Conservation (phyloP, 345 rosid genomes). For the Leavenworthia alabamica region DNA sequence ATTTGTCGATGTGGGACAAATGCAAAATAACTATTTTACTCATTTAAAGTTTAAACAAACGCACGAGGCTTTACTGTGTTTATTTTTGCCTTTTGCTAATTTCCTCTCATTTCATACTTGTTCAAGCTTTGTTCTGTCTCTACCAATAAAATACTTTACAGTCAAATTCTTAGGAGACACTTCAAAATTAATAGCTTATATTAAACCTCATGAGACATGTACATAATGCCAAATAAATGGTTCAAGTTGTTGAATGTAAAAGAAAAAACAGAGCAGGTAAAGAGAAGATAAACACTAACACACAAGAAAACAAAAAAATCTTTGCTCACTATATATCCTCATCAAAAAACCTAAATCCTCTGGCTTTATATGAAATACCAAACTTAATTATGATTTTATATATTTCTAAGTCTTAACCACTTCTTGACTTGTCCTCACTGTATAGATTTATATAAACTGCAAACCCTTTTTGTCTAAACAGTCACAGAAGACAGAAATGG, state of each 20-base stretch:
- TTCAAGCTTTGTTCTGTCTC: background rate
- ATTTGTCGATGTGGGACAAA: background rate
- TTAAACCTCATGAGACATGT: conserved; percentile 8
- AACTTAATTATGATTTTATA: background rate
- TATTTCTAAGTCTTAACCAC: conserved; percentile 22
- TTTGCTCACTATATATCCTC: conserved; percentile 32
- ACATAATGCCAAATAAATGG: conserved; percentile 17
- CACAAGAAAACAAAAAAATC: conserved; percentile 21
- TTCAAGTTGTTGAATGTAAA: conserved; percentile 25
- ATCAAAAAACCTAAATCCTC: conserved; percentile 28
- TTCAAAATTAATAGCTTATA: background rate
- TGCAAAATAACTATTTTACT: background rate
- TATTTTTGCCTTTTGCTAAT: background rate
- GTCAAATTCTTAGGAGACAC: background rate
- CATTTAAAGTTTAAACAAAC: background rate
- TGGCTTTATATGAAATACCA: conserved; percentile 20
- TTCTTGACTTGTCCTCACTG: background rate
- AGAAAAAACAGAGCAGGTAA: conserved; percentile 27
- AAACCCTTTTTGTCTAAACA: background rate
- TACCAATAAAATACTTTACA: background rate
- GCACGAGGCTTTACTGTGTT: no score
- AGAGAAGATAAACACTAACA: conserved; percentile 18
- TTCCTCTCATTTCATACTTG: background rate
- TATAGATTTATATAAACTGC: background rate
- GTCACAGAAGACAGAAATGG: conserved; percentile 23